Conservation (phyloP, 2,329 filamentous ascomycete species). For the Exophiala mesophila region DNA sequence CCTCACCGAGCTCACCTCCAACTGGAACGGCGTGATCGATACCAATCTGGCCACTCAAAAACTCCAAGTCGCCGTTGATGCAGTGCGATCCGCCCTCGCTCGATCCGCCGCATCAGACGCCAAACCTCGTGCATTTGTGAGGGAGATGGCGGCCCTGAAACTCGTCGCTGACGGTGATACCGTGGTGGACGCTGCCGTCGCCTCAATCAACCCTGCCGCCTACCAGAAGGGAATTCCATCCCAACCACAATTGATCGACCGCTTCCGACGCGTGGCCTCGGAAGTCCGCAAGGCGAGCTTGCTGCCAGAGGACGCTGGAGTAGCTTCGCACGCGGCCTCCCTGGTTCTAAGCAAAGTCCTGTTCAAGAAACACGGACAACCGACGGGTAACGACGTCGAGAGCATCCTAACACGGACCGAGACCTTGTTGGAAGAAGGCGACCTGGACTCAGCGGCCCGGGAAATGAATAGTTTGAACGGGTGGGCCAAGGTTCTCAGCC, state of each 20-base stretch:
- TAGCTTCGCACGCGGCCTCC: conserved; percentile 88
- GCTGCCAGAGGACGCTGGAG: conserved; percentile 86
- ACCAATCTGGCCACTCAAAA: conserved; percentile 90
- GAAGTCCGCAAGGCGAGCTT: conserved; percentile 94
- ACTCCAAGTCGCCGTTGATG: conserved; percentile 91
- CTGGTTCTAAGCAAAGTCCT: conserved; percentile 87
- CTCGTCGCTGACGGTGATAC: conserved; percentile 80
- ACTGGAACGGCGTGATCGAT: conserved; percentile 89
- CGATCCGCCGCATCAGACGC: conserved; percentile 53
- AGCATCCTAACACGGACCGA: conserved; percentile 87
- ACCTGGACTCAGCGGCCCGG: conserved; percentile 82
- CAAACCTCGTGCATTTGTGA: conserved; percentile 73
- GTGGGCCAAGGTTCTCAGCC: conserved; percentile 92
- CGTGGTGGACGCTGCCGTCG: conserved; percentile 87
- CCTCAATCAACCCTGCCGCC: conserved; percentile 88
- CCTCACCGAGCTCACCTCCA: conserved; percentile 78
- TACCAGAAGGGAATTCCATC: conserved; percentile 90
- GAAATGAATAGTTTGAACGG: conserved; percentile 92
- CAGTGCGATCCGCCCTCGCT: conserved; percentile 78
- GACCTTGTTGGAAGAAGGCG: conserved; percentile 83
- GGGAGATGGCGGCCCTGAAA: conserved; percentile 89
- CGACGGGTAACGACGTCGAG: conserved; percentile 84
- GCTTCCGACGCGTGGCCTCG: conserved; percentile 84
- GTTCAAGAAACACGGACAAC: conserved; percentile 88
- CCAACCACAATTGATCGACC: conserved; percentile 80